Conservation (phyloP, 75 land plant species). For the Adiantum capillusveneris region DNA sequence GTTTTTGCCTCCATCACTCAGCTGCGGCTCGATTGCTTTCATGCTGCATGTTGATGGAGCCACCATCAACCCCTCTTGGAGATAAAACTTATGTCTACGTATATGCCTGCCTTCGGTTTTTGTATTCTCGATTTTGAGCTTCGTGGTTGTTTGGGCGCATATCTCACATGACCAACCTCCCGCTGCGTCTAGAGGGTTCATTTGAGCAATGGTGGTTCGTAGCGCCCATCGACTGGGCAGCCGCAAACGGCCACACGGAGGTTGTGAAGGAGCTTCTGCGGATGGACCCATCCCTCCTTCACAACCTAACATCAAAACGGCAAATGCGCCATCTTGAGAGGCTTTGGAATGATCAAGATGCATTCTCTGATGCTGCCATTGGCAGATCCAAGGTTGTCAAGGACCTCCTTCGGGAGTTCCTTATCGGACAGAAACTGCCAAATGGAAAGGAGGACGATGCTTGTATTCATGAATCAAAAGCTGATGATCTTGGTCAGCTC, state of each 20-base stretch:
- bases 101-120: no score
- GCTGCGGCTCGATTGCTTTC: no score
- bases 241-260: conserved; percentile 74
- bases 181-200: conserved; percentile 69
- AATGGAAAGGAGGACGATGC: conserved; percentile 24
- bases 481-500: not conserved
- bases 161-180: conserved; percentile 1
- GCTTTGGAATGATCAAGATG: conserved; percentile 64
- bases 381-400: conserved; percentile 47
- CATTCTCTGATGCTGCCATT: conserved; percentile 41
- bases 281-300: conserved; percentile 54
- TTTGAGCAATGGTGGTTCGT: conserved; percentile 82
- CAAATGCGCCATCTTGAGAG: conserved; percentile 53
- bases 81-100: no score
- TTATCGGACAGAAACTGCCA: conserved; percentile 15
- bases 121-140: no score
- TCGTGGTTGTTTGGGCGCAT: no score
- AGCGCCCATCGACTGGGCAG: conserved; percentile 72
- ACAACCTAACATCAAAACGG: conserved; percentile 59
- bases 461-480: not conserved
- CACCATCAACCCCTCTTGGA: no score
- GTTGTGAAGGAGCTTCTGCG: conserved; percentile 59
- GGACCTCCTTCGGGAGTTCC: conserved; percentile 22
- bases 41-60: no score
- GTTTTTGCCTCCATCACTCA: no score